Conservation (phyloP, 2,329 filamentous ascomycete species). For the Xylariaceae sp. region DNA sequence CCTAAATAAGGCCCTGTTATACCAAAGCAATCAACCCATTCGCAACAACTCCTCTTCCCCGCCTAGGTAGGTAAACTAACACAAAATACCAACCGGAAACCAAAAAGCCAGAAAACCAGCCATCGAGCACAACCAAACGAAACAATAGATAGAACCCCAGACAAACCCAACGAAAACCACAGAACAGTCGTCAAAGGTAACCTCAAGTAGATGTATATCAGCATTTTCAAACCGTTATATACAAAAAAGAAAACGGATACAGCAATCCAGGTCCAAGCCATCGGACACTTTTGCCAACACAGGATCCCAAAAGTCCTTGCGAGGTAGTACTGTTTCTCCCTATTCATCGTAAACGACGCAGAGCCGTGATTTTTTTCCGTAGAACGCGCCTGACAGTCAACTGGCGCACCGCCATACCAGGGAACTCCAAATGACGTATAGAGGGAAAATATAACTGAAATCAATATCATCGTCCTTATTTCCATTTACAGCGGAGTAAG, state of each 20-base stretch:
- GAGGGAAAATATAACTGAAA: background rate
- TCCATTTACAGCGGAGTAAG: background rate
- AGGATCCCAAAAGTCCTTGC: background rate
- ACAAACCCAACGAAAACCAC: background rate
- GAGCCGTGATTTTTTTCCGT: background rate
- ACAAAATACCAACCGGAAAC: background rate
- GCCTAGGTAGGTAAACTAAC: too few species aligned
- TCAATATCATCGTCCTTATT: background rate
- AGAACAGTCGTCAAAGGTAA: background rate
- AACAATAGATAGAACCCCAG: background rate
- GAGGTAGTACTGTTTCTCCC: background rate
- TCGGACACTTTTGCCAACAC: background rate
- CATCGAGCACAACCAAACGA: too few species aligned
- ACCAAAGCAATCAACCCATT: too few species aligned
- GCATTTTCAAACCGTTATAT: slow-evolving; percentile 18
- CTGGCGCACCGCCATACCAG: background rate
- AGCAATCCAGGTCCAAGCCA: background rate
- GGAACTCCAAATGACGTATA: background rate
- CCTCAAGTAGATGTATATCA: background rate
- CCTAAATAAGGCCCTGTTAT: too few species aligned
- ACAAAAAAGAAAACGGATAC: slow-evolving; percentile 13
- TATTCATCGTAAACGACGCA: background rate
- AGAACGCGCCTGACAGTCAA: background rate
- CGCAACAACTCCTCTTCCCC: too few species aligned
- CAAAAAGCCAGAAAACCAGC: too few species aligned